phyloP scores from a whole-genome alignment of 495 filamentous ascomycete genomes.

The Annulohypoxylon nitens region DNA sequence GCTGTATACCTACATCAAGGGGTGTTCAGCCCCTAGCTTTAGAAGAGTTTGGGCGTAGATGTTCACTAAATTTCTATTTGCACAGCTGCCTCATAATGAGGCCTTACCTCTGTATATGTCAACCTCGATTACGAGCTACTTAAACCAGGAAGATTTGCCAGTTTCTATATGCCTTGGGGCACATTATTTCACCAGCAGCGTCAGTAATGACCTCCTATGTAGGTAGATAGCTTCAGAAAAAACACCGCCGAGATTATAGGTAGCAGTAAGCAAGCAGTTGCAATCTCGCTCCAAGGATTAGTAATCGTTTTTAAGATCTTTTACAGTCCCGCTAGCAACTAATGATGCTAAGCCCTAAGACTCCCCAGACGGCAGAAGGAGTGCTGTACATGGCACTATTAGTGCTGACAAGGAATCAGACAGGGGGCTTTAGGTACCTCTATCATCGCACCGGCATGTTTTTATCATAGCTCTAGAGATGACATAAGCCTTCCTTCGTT shows the following conservation, averaged over 20 bases:
- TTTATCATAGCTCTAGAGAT: not conserved
- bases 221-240: too few species aligned
- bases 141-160: too few species aligned
- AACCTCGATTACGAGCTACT: too few species aligned
- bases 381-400: too few species aligned
- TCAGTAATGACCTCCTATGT: too few species aligned
- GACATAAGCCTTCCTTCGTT: conserved; percentile 1
- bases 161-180: too few species aligned
- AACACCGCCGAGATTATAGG: too few species aligned
- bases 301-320: not conserved
- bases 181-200: too few species aligned
- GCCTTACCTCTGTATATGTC: too few species aligned
- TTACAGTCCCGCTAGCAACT: not conserved
- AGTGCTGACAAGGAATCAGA: not conserved
- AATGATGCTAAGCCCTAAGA: not conserved
- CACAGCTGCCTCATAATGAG: too few species aligned
- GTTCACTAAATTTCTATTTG: too few species aligned
- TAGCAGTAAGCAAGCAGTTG: not conserved
- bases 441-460: not conserved
- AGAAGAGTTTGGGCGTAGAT: not conserved
- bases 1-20: not conserved
- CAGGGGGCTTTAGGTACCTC: not conserved
- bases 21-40: not conserved
- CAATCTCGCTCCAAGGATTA: not conserved
- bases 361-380: not conserved